Percentiles rank a stretch among this genome's conserved stretches.
Evolutionary conservation across 257 asterid genomes (phyloP).

Genomic region (Ophiorrhiza pumila): DNA sequence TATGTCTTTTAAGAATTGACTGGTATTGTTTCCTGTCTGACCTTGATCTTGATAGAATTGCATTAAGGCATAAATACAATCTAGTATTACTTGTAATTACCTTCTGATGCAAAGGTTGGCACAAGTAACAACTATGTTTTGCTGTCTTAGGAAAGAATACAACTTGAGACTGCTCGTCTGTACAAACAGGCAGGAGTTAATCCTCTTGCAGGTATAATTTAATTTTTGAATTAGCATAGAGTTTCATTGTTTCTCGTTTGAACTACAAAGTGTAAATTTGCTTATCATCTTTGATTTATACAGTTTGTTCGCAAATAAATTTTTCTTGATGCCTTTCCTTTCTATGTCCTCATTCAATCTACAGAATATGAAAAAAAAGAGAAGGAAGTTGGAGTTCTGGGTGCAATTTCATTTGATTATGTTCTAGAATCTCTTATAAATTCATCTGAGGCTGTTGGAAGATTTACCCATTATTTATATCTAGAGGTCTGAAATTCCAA

Average conservation of each 20-base stretch:
- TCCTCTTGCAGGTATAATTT: conserved; percentile 90
- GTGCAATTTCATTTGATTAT: background rate
- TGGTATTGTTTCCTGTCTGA: background rate
- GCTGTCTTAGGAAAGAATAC: conserved; percentile 76
- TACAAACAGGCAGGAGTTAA: conserved; percentile 95
- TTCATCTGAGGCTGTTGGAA: background rate
- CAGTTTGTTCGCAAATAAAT: background rate
- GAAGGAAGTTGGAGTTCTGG: background rate
- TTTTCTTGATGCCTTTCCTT: background rate
- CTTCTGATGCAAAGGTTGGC: conserved; percentile 3
- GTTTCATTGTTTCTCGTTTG: conserved; percentile 8
- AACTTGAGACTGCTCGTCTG: conserved; percentile 95
- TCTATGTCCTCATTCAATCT: background rate
- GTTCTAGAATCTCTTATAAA: background rate
- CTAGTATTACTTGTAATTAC: background rate
- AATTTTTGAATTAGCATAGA: conserved; percentile 8
- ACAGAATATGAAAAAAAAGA: background rate
- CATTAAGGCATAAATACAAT: conserved; percentile 5
- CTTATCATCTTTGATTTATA: background rate
- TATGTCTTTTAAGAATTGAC: background rate
- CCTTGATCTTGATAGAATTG: background rate
- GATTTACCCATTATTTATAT: background rate
- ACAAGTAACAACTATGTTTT: conserved; percentile 19
- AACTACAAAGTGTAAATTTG: background rate
- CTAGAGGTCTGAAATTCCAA: background rate